phyloP scores from a whole-genome alignment of 2,329 filamentous ascomycete genomes.

The Colletotrichum tanaceti region DNA sequence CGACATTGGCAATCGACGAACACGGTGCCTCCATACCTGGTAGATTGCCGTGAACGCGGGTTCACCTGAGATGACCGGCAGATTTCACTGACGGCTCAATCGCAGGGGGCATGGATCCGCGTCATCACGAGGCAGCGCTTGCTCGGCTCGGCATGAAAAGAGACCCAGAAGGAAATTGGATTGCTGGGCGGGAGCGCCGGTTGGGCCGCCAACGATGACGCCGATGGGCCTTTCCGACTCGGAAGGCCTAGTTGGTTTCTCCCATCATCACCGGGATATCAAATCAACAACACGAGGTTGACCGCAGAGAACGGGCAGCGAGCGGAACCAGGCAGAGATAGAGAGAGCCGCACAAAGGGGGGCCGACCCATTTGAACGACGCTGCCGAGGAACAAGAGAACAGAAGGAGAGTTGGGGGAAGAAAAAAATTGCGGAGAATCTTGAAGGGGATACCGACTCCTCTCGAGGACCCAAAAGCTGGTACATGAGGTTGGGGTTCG shows the following conservation, averaged over 20 bases:
- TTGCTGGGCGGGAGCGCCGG: conserved; percentile 5
- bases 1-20: background rate
- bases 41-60: background rate
- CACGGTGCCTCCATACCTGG: background rate
- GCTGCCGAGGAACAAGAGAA: background rate
- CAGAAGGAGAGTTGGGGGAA: too few species aligned
- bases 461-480: background rate
- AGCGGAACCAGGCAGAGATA: background rate
- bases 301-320: background rate
- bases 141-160: background rate
- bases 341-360: background rate
- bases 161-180: conserved; percentile 1
- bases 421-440: conserved; percentile 5
- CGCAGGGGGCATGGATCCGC: background rate
- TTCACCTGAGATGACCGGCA: background rate
- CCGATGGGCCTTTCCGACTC: background rate
- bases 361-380: background rate
- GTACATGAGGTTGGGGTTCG: background rate
- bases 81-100: background rate
- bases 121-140: background rate
- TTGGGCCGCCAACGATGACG: conserved; percentile 29
- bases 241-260: too few species aligned
- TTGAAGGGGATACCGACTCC: background rate
- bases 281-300: background rate
- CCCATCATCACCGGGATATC: too few species aligned